Conservation (phyloP, 352 stramenopile genomes). For the Globisporangium middletonii region DNA sequence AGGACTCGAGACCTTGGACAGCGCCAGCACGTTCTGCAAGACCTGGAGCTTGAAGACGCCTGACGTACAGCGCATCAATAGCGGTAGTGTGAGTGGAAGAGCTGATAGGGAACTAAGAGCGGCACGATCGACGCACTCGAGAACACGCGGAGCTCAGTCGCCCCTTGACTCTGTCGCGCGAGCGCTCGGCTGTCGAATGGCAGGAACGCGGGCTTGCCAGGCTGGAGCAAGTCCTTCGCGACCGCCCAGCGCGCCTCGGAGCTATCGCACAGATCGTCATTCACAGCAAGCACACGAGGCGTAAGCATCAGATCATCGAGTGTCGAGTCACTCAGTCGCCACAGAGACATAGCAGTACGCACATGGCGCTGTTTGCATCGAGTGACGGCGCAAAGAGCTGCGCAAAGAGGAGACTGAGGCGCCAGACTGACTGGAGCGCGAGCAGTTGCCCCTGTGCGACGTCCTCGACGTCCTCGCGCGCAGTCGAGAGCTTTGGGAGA, state of each 20-base stretch:
- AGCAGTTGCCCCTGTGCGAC: conserved; percentile 17
- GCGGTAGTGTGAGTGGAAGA: not conserved
- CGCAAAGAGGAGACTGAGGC: conserved; percentile 16
- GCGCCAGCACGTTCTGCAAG: conserved; percentile 21
- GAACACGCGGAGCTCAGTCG: conserved; percentile 14
- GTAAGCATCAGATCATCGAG: not conserved
- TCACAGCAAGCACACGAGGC: too few species aligned
- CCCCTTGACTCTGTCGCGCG: not conserved
- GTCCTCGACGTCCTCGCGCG: conserved; percentile 5
- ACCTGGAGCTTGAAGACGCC: conserved; percentile 27
- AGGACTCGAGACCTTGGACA: conserved; percentile 23
- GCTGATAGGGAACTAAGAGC: too few species aligned
- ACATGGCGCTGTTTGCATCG: conserved; percentile 9
- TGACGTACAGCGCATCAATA: conserved; percentile 7
- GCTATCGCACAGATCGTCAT: not conserved
- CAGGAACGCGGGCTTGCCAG: conserved; percentile 28
- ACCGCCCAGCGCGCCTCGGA: conserved; percentile 39
- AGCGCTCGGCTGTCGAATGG: conserved; percentile 20
- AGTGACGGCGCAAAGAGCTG: not conserved
- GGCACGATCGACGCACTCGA: not conserved
- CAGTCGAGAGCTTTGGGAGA: conserved; percentile 13
- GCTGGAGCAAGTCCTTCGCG: conserved; percentile 37
- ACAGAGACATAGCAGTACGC: not conserved
- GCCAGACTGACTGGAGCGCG: conserved; percentile 16
- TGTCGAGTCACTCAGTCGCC: not conserved